A percentile compares a stretch with the other conserved stretches of the same genome.
Conservation (phyloP, 495 filamentous ascomycete genomes). For the Choiromyces venosus region DNA sequence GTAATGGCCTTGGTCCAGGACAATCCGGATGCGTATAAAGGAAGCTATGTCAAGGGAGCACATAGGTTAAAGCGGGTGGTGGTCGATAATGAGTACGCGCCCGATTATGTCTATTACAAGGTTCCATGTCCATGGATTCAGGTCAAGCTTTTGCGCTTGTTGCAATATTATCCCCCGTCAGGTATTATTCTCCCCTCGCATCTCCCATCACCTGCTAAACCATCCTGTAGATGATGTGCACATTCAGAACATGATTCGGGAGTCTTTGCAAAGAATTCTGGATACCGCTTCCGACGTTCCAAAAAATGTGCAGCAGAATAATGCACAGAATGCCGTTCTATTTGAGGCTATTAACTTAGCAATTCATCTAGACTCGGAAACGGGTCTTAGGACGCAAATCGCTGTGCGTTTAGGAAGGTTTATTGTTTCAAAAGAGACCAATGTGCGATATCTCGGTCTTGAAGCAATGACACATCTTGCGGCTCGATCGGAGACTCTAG, state of each 20-base stretch:
- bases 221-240: conserved; percentile 72
- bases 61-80: conserved; percentile 79
- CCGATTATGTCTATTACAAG: conserved; percentile 96
- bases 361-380: conserved; percentile 97
- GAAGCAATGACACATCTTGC: conserved; percentile 99
- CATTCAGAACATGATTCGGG: conserved; percentile 83
- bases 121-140: conserved; percentile 99
- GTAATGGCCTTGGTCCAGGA: conserved; percentile 96
- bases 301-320: conserved; percentile 99
- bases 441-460: conserved; percentile 92
- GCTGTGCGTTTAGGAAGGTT: conserved; percentile 91
- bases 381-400: conserved; percentile 92
- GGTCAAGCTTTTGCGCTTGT: conserved; percentile 80
- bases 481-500: conserved; percentile 86
- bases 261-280: conserved; percentile 83
- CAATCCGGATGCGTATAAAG: conserved; percentile 85
- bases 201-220: conserved; percentile 15
- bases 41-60: conserved; percentile 88
- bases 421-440: conserved; percentile 94
- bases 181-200: conserved; percentile 50
- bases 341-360: conserved; percentile 99
- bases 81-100: conserved; percentile 76
- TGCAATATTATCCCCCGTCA: conserved; percentile 96
- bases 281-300: conserved; percentile 85
- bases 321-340: conserved; percentile 95